Evolutionary conservation across 208 protist species (phyloP).

Genomic region (Acanthamoeba royreba): DNA sequence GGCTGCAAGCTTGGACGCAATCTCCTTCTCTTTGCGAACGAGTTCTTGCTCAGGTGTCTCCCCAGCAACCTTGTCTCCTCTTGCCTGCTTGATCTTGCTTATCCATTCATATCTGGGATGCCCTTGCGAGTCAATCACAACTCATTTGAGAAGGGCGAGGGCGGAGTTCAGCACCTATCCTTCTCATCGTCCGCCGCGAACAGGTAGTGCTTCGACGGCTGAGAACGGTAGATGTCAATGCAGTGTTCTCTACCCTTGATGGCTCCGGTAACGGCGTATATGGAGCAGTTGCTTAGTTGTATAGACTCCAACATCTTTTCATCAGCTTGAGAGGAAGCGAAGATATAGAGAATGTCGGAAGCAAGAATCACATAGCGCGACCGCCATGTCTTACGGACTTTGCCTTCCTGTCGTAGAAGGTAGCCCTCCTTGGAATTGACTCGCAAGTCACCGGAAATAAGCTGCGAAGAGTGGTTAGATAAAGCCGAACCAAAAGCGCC

Average conservation of each 20-base stretch:
- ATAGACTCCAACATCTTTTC: neutral
- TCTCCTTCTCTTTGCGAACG: neutral
- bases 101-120: neutral
- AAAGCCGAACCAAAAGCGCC: too few relatives aligned
- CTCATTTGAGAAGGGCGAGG: too few relatives aligned
- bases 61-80: neutral
- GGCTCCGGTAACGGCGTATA: neutral
- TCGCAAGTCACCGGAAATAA: neutral
- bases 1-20: neutral
- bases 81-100: neutral
- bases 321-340: neutral
- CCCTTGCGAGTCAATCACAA: too few relatives aligned
- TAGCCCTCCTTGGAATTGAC: neutral
- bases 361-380: neutral
- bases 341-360: neutral
- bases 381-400: neutral
- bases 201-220: conserved; percentile 19
- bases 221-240: neutral
- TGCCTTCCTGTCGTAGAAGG: neutral
- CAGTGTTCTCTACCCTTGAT: conserved; percentile 19
- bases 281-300: conserved; percentile 4
- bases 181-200: neutral
- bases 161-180: too few relatives aligned
- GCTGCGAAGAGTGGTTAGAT: too few relatives aligned
- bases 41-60: neutral